Conservation (phyloP, 257 asterid genomes). For the Primulina huaijiensis region DNA sequence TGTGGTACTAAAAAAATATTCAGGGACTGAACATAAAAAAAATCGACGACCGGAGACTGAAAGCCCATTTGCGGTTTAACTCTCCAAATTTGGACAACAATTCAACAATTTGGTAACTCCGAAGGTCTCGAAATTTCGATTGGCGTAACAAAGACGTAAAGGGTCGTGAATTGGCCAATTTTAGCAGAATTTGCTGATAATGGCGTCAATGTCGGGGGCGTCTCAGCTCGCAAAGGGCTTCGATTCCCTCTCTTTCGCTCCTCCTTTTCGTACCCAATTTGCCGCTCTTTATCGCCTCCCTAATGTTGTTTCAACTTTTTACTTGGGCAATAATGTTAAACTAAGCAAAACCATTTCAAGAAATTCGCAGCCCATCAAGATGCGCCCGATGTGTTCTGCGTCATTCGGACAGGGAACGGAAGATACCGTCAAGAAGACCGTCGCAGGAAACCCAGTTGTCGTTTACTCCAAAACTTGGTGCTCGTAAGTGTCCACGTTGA, state of each 20-base stretch:
- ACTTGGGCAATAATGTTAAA: conserved; percentile 6
- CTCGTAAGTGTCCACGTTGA: conserved; percentile 50
- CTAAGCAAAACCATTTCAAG: conserved; percentile 27
- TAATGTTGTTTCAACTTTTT: conserved; percentile 13
- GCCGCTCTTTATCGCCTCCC: conserved; percentile 20
- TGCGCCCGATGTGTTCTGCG: conserved; percentile 60
- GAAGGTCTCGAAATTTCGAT: neutral
- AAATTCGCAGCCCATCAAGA: conserved; percentile 26
- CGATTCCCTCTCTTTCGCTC: conserved; percentile 24
- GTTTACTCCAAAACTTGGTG: conserved; percentile 96
- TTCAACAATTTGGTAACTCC: no score
- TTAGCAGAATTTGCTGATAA: conserved; percentile 4
- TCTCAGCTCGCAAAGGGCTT: conserved; percentile 32
- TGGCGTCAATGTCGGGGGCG: conserved; percentile 43
- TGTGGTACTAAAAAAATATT: no score
- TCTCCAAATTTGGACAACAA: neutral
- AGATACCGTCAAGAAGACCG: conserved; percentile 54
- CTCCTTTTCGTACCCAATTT: conserved; percentile 25
- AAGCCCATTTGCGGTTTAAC: no score
- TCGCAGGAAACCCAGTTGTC: conserved; percentile 69
- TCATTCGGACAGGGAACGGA: conserved; percentile 61
- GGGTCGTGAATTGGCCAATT: neutral
- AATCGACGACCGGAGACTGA: no score
- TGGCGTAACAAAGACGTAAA: conserved; percentile 5
- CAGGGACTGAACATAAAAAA: no score